These are phyloP conservation scores for Solanum ahanhuiri DNA, from an alignment of 257 asterid genomes.

Conservation along the genomic window DNA sequence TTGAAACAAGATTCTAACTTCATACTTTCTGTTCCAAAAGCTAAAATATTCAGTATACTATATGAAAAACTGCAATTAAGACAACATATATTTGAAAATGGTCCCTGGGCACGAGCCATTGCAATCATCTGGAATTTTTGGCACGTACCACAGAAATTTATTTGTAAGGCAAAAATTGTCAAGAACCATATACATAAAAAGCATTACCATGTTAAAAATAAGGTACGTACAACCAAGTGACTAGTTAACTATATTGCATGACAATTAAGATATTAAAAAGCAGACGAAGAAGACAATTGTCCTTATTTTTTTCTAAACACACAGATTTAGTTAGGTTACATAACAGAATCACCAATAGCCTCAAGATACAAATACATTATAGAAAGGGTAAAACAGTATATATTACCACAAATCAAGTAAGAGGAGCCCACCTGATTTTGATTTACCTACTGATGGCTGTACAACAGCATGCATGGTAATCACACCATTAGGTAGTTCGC, in stretches of 20 bases:
- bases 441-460: slow-evolving; percentile 70
- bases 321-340: not conserved
- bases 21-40: not conserved
- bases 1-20: not conserved
- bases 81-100: not conserved
- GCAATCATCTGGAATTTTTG: not conserved
- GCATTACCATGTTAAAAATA: not conserved
- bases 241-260: not conserved
- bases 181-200: not conserved
- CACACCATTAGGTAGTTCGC: slow-evolving; percentile 58
- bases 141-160: not conserved
- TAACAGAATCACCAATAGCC: not conserved
- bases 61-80: not conserved
- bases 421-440: slow-evolving; percentile 49
- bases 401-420: not conserved
- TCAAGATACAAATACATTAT: not conserved
- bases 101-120: not conserved
- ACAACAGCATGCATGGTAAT: slow-evolving; percentile 93
- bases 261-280: not conserved
- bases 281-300: not conserved
- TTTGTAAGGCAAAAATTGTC: not conserved
- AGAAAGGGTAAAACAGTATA: not conserved
- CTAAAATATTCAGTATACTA: not conserved
- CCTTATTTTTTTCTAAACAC: not conserved
- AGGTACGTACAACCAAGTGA: not conserved